Percentiles rank a stretch among this genome's conserved stretches.
phyloP scores from a whole-genome alignment of 2,329 filamentous ascomycete genomes.

The Alternaria brassicae region DNA sequence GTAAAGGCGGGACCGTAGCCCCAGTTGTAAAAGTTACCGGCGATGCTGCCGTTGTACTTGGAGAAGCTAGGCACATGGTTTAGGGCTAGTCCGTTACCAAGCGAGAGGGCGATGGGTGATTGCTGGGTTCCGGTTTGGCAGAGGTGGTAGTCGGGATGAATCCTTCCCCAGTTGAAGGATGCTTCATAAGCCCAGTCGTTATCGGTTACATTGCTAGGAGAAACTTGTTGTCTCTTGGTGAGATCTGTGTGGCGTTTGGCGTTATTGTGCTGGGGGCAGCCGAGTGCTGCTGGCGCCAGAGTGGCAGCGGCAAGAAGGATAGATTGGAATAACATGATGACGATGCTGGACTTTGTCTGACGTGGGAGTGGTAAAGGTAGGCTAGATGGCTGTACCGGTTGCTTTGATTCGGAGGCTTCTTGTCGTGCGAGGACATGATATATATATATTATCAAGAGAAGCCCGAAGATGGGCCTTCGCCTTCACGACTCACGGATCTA shows the following conservation, averaged over 20 bases:
- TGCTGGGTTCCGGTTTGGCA: constrained; percentile 62
- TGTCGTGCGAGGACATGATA: background rate
- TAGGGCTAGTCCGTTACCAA: constrained; percentile 51
- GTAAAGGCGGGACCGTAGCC: constrained; percentile 58
- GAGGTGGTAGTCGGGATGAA: constrained; percentile 51
- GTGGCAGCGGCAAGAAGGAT: constrained; percentile 9
- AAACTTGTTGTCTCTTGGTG: constrained; percentile 6
- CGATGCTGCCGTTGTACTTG: constrained; percentile 48
- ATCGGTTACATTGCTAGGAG: constrained; percentile 5
- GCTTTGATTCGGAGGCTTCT: background rate
- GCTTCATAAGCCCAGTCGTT: constrained; percentile 31
- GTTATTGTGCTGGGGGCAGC: constrained; percentile 29
- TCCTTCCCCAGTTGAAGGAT: constrained; percentile 51
- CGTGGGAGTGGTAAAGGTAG: background rate
- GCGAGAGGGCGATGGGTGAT: constrained; percentile 57
- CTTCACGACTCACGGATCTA: background rate
- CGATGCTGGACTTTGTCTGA: background rate
- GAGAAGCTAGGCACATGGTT: constrained; percentile 56
- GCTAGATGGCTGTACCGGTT: background rate
- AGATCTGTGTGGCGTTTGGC: constrained; percentile 15
- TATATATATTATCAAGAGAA: background rate
- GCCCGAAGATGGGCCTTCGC: background rate
- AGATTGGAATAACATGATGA: constrained; percentile 20
- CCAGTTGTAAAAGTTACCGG: constrained; percentile 58
- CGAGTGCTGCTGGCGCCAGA: constrained; percentile 11